Evolutionary conservation across 129 eudicot genomes (phyloP).

Genomic region (Oenanthe sinensis): DNA sequence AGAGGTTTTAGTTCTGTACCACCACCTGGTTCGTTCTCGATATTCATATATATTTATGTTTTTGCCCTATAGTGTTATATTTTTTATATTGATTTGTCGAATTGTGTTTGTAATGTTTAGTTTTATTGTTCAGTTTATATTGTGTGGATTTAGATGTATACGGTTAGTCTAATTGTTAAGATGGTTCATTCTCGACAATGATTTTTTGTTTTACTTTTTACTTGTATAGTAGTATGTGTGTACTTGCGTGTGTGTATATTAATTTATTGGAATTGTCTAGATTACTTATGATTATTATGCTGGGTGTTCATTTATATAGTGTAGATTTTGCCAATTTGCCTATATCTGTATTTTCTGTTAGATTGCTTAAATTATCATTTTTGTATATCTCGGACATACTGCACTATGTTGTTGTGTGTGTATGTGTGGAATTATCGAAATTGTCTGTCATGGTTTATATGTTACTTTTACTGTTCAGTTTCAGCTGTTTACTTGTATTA

Average conservation of each 20-base stretch:
- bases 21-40: constrained; percentile 29
- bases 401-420: not conserved
- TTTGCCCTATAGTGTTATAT: not conserved
- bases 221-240: no score
- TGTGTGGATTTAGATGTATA: not conserved
- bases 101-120: not conserved
- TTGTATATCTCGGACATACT: not conserved
- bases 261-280: not conserved
- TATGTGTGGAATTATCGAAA: not conserved
- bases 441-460: not conserved
- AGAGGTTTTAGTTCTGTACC: constrained; percentile 33
- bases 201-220: not conserved
- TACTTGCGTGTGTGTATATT: not conserved
- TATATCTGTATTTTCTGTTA: not conserved
- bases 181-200: not conserved
- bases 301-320: not conserved
- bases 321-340: no score
- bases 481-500: not conserved
- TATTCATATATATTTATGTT: not conserved
- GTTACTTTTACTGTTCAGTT: not conserved
- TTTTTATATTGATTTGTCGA: not conserved
- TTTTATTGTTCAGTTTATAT: not conserved
- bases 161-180: not conserved
- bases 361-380: not conserved
- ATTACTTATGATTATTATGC: not conserved